These are phyloP conservation scores for Rhodotorula toruloides DNA, from an alignment of 768 basidiomycete genomes.

Conservation along the genomic window DNA sequence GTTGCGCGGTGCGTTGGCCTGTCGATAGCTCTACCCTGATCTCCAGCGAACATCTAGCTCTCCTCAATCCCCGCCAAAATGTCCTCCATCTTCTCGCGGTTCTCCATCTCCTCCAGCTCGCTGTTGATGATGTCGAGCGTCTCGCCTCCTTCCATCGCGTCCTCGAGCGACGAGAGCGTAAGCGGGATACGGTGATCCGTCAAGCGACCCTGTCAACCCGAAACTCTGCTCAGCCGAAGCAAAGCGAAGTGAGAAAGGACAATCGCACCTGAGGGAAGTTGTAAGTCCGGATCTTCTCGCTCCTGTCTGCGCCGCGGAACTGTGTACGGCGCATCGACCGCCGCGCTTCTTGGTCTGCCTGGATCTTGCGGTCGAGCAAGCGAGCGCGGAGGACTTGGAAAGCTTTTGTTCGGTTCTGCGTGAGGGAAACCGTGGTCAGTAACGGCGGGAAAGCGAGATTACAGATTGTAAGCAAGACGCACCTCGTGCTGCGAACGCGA, in stretches of 20 bases:
- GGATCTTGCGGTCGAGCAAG: conserved; percentile 72
- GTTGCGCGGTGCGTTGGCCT: no score
- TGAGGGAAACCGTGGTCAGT: not conserved
- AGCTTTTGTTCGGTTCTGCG: conserved; percentile 85
- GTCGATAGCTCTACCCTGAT: no score
- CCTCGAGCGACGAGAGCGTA: conserved; percentile 54
- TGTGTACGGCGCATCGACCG: conserved; percentile 67
- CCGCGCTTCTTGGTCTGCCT: conserved; percentile 62
- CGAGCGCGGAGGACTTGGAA: conserved; percentile 83
- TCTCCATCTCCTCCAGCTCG: conserved; percentile 26
- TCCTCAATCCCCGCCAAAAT: conserved; percentile 5
- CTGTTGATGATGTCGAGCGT: conserved; percentile 44
- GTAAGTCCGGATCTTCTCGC: conserved; percentile 93
- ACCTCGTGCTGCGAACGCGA: conserved; percentile 94
- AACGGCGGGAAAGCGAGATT: not conserved
- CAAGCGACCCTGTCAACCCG: conserved; percentile 64
- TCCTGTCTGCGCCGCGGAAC: conserved; percentile 74
- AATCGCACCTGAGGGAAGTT: conserved; percentile 73
- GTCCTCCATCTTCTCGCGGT: conserved; percentile 22
- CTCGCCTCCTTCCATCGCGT: conserved; percentile 50
- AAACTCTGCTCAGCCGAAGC: not conserved
- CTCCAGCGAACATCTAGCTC: not conserved
- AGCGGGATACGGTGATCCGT: conserved; percentile 87
- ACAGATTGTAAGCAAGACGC: conserved; percentile 28
- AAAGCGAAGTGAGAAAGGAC: not conserved